Evolutionary conservation across 2,329 filamentous ascomycete species (phyloP).

Genomic region (Phaeomoniella chlamydospora): DNA sequence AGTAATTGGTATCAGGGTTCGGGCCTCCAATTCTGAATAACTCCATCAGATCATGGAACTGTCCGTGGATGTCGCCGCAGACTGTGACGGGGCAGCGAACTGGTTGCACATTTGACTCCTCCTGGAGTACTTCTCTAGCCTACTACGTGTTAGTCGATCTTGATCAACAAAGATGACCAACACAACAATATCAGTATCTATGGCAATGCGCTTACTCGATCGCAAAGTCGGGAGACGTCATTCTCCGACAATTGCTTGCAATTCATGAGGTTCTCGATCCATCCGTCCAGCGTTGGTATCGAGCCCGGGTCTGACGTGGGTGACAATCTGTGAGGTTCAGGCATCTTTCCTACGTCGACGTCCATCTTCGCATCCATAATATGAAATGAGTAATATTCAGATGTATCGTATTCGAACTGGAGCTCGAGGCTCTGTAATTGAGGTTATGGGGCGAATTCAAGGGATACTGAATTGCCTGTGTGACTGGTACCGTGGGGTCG

Average conservation of each 20-base stretch:
- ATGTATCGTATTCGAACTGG: too few species aligned
- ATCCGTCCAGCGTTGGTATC: slow-evolving; percentile 86
- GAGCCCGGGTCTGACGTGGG: slow-evolving; percentile 71
- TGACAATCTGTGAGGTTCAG: slow-evolving; percentile 61
- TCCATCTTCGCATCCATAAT: slow-evolving; percentile 97
- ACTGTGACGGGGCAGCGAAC: slow-evolving; percentile 99
- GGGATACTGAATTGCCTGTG: neutral
- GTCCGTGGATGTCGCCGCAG: slow-evolving; percentile 96
- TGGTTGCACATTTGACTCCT: slow-evolving; percentile 97
- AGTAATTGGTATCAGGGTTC: slow-evolving; percentile 96
- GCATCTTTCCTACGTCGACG: slow-evolving; percentile 73
- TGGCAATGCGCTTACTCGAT: slow-evolving; percentile 76
- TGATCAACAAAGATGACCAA: slow-evolving; percentile 5
- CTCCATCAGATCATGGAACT: slow-evolving; percentile 99
- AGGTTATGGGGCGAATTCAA: too few species aligned
- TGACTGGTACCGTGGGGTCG: neutral
- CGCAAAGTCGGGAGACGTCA: slow-evolving; percentile 92
- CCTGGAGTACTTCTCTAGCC: slow-evolving; percentile 91
- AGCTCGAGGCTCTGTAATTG: too few species aligned
- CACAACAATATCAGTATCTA: slow-evolving; percentile 3
- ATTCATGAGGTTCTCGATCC: slow-evolving; percentile 96
- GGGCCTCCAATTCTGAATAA: slow-evolving; percentile 97
- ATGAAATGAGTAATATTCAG: too few species aligned
- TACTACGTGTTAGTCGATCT: slow-evolving; percentile 20
- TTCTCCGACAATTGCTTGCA: slow-evolving; percentile 96